These are phyloP conservation scores for Rhododendron kiyosumense DNA, from an alignment of 148 eudicot species.

Conservation along the genomic window DNA sequence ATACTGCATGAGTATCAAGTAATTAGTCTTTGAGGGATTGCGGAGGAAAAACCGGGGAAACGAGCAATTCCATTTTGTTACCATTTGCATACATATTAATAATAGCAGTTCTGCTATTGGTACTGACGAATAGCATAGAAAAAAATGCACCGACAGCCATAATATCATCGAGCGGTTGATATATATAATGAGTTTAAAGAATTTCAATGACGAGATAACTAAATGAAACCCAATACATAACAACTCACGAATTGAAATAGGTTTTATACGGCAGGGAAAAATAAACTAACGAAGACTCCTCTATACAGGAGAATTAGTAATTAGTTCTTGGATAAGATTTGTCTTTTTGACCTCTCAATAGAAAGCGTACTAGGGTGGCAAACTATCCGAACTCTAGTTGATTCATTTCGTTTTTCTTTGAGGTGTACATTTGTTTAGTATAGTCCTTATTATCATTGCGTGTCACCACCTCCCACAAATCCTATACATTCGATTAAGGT, in stretches of 20 bases:
- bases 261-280: not conserved
- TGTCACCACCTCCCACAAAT: too few species aligned
- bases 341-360: not conserved
- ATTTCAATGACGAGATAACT: not conserved
- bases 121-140: too few species aligned
- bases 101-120: too few species aligned
- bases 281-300: not conserved
- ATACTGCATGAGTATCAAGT: not conserved
- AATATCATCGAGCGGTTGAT: too few species aligned
- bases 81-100: too few species aligned
- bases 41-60: not conserved
- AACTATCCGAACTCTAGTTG: too few species aligned
- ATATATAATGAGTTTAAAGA: too few species aligned
- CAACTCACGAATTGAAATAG: not conserved
- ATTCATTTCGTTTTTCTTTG: too few species aligned
- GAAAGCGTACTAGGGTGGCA: not conserved
- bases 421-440: too few species aligned
- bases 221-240: not conserved
- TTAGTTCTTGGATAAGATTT: not conserved
- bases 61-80: not conserved
- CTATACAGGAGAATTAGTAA: not conserved
- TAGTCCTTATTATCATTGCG: too few species aligned
- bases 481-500: too few species aligned
- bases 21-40: not conserved
- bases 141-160: too few species aligned